A percentile compares a stretch with the other conserved stretches of the same genome.
Evolutionary conservation across 78 protist genomes (phyloP).

Genomic region (Dictyostelium purpureum): DNA sequence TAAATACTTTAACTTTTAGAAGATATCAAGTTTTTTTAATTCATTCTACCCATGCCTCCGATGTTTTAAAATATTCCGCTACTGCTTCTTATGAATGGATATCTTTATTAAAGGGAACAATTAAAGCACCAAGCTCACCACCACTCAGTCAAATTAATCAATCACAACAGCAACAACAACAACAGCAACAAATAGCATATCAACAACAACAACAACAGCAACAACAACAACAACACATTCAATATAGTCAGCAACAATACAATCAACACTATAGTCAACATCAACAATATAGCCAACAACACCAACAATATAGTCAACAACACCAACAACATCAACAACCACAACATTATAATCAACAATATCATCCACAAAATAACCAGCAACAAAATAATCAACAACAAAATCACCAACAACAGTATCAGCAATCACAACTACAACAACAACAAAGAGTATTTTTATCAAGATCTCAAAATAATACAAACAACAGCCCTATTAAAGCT

Average conservation of each 20-base stretch:
- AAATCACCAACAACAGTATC: conserved; percentile 19
- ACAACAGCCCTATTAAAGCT: neutral
- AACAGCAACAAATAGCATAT: neutral
- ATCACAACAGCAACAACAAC: conserved; percentile 8
- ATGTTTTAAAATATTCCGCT: conserved; percentile 64
- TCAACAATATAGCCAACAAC: neutral
- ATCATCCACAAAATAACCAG: neutral
- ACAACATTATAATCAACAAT: neutral
- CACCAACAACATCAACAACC: neutral
- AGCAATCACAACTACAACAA: conserved; percentile 24
- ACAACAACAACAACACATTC: neutral
- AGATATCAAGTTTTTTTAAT: conserved; percentile 65
- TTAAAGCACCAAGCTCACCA: conserved; percentile 47
- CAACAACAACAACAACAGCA: conserved; percentile 10
- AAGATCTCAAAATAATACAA: conserved; percentile 16
- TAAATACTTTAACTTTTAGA: conserved; percentile 61
- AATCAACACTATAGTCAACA: neutral
- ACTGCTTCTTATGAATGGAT: conserved; percentile 77
- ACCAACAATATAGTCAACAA: neutral
- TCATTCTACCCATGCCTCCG: conserved; percentile 73
- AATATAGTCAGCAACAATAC: neutral
- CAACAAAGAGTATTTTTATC: neutral
- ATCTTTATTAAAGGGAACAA: conserved; percentile 44
- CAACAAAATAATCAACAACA: conserved; percentile 19
- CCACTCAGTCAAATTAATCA: neutral